These are phyloP conservation scores for Chenopodium album DNA, from an alignment of 148 eudicot genomes.

Conservation along the genomic window DNA sequence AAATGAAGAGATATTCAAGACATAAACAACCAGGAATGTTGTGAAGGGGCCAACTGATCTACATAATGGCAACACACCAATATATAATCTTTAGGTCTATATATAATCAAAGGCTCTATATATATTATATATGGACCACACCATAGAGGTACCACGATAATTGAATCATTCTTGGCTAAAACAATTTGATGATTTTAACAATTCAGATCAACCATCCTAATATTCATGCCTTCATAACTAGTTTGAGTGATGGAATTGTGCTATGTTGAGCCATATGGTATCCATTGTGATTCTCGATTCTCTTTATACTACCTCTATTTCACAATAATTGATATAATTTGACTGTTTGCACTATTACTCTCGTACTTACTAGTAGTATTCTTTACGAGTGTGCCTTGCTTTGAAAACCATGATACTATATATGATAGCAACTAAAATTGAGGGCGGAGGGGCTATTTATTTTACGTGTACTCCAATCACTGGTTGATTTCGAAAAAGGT, in stretches of 20 bases:
- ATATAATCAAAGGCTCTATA: not conserved
- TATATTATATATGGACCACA: not conserved
- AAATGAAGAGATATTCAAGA: not conserved
- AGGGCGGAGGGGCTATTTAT: not conserved
- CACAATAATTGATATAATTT: too few species aligned
- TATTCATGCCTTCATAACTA: too few species aligned
- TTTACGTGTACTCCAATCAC: not conserved
- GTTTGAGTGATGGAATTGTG: too few species aligned
- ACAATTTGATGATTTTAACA: not conserved
- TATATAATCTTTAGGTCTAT: not conserved
- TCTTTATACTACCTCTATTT: too few species aligned
- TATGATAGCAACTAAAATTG: not conserved
- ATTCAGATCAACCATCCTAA: not conserved
- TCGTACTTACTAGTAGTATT: not conserved
- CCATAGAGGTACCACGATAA: not conserved
- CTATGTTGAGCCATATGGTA: too few species aligned
- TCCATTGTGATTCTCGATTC: too few species aligned
- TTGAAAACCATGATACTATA: not conserved
- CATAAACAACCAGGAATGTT: not conserved
- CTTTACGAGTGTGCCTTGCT: not conserved
- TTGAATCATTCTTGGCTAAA: not conserved
- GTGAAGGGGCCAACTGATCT: not conserved
- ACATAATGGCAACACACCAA: not conserved
- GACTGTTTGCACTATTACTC: too few species aligned
- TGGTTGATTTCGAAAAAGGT: not conserved